phyloP scores from a whole-genome alignment of 2,329 filamentous ascomycete genomes.

The Pseudofabraea citricarpa region DNA sequence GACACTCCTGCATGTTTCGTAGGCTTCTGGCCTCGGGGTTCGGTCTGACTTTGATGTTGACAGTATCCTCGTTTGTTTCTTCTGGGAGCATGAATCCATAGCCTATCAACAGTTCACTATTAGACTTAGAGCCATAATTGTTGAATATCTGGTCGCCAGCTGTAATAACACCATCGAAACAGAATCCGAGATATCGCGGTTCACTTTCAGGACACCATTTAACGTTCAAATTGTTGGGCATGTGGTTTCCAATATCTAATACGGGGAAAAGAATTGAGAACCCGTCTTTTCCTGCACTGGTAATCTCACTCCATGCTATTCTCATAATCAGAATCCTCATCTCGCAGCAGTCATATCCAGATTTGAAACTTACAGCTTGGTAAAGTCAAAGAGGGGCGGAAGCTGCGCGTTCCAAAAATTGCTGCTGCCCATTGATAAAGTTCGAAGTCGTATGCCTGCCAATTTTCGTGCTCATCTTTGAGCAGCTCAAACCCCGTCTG shows the following conservation, averaged over 20 bases:
- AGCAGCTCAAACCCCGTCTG: conserved; percentile 15
- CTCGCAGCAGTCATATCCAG: too few species aligned
- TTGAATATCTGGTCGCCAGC: conserved; percentile 56
- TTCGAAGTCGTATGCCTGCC: conserved; percentile 21
- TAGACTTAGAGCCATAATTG: conserved; percentile 74
- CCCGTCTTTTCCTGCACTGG: conserved; percentile 16
- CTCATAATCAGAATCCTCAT: too few species aligned
- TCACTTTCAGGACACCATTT: conserved; percentile 36
- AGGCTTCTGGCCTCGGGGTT: conserved; percentile 9
- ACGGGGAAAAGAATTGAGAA: conserved; percentile 63
- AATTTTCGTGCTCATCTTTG: conserved; percentile 5
- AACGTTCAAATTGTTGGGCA: not conserved
- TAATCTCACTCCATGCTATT: not conserved
- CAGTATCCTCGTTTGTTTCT: conserved; percentile 28
- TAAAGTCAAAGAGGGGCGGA: conserved; percentile 51
- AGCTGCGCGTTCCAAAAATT: conserved; percentile 62
- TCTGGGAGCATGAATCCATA: conserved; percentile 57
- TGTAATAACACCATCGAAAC: conserved; percentile 26
- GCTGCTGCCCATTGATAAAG: conserved; percentile 62
- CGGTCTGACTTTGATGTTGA: conserved; percentile 22
- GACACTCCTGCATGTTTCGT: conserved; percentile 17
- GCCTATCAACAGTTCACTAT: conserved; percentile 62
- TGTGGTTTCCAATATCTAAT: conserved; percentile 69
- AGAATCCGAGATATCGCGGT: not conserved
- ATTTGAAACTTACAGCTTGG: conserved; percentile 21